phyloP scores from a whole-genome alignment of 345 rosid species.

The Clausena lansium region DNA sequence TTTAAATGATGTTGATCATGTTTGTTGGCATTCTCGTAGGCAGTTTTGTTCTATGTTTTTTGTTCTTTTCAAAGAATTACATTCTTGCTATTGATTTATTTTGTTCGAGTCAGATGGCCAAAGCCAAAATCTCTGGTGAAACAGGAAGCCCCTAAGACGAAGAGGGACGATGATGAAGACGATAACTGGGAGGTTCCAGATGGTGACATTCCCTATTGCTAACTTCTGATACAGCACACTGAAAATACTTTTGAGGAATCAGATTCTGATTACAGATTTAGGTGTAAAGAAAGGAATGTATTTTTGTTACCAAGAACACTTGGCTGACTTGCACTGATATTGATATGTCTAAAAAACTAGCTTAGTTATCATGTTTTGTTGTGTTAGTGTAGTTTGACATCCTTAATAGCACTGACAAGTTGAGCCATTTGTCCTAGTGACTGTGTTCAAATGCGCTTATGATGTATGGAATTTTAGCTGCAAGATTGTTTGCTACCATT shows the following conservation, averaged over 20 bases:
- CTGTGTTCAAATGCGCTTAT: neutral
- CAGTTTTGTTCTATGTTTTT: neutral
- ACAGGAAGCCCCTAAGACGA: constrained; percentile 18
- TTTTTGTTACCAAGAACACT: neutral
- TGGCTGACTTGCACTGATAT: neutral
- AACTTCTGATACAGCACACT: neutral
- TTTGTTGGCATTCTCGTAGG: neutral
- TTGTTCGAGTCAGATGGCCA: constrained; percentile 26
- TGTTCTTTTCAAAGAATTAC: neutral
- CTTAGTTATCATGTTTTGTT: neutral
- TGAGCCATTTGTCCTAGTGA: neutral
- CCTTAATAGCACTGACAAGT: neutral
- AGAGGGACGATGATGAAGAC: constrained; percentile 25
- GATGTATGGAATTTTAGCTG: neutral
- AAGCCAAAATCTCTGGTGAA: constrained; percentile 8
- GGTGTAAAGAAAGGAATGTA: neutral
- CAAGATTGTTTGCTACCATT: neutral
- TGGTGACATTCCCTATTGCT: constrained; percentile 35
- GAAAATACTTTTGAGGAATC: neutral
- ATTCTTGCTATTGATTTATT: neutral
- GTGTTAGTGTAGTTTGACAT: neutral
- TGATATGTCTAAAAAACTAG: neutral
- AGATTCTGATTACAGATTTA: neutral
- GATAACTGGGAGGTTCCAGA: constrained; percentile 49
- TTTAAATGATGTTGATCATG: too few relatives aligned